A percentile compares a stretch with the other conserved stretches of the same genome.
Evolutionary conservation across 768 basidiomycete species (phyloP).

Genomic region (Termitomyces sp.): DNA sequence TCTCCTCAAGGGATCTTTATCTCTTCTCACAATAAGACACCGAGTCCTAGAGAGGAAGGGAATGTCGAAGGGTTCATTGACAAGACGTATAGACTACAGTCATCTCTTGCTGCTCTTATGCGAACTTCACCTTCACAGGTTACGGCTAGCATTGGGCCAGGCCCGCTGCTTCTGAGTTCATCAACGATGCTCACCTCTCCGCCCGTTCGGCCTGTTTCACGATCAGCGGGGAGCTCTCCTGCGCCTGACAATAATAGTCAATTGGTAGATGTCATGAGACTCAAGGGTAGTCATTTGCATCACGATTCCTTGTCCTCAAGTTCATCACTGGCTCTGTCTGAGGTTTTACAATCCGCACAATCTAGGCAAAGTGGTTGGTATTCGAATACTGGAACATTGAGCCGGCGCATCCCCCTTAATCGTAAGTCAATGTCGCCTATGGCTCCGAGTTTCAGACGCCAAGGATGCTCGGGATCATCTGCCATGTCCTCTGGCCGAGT

Average conservation of each 20-base stretch:
- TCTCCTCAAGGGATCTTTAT: conserved; percentile 54
- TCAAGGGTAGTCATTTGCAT: conserved; percentile 32
- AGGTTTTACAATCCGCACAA: conserved; percentile 32
- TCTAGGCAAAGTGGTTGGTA: conserved; percentile 47
- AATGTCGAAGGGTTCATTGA: conserved; percentile 28
- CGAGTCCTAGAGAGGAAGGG: conserved; percentile 25
- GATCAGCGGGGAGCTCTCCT: conserved; percentile 31
- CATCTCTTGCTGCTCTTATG: conserved; percentile 40
- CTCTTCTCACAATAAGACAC: conserved; percentile 19
- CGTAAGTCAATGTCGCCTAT: conserved; percentile 69
- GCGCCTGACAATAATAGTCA: conserved; percentile 25
- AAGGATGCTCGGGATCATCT: conserved; percentile 26
- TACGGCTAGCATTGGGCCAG: conserved; percentile 49
- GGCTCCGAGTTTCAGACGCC: conserved; percentile 43
- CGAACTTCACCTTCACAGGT: conserved; percentile 27
- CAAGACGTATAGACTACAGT: conserved; percentile 33
- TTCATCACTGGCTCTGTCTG: conserved; percentile 60
- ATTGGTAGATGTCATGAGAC: conserved; percentile 46
- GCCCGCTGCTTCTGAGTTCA: conserved; percentile 62
- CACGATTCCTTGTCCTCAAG: conserved; percentile 59
- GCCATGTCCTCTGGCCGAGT: conserved; percentile 34
- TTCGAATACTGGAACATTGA: conserved; percentile 43
- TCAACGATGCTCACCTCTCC: conserved; percentile 33
- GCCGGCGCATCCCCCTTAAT: conserved; percentile 60
- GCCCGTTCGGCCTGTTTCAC: conserved; percentile 19